Base-by-base conservation (phyloP, 2,329 filamentous ascomycete genomes). In the Sarocladiaceae sp. region DNA sequence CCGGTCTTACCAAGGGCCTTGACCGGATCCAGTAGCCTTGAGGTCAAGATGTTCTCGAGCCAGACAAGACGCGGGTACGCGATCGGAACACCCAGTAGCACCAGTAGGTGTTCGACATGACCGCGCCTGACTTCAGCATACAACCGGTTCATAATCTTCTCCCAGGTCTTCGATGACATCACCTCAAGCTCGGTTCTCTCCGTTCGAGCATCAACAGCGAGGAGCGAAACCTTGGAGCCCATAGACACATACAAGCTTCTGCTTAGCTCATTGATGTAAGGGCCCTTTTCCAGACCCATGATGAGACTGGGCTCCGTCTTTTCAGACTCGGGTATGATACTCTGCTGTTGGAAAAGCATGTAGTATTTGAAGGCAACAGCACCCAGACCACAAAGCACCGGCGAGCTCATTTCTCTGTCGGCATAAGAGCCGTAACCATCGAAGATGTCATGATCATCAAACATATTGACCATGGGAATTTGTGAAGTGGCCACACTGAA, bases 391-490 rank as follows among this genome's bases (percentile, higher is more conserved):
- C 83, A 84, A 60, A 98, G 95, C 0, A 97, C 87, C 1, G 88
- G 85, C 3, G 87, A 88, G 51, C 78, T 80, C 88, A 96, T 97
- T 57, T 95, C 93, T 52, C 87, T 80, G 53, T 96, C 79, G 3
- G 90, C 83, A 61, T 97, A 98, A 0, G 89, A 95, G 6, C 93
- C 93, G 59, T 84, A 98, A 1, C 94, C 93, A 63, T 90, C 85
- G 51, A 90, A 90, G 53, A 90, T 85, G 53, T 93, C 87, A 59
- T 97, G 93, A 55, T 97, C 93, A 62, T 97, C 91, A 73, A 86
- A 96, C 62, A 98, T 90, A 61, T 98, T 98, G 55, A 98, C 80
- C 90, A 96, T 97, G 7, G 93, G 90, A 35, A 98, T 97, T 60
- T 97, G 91, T 2, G 86, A 85, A 54, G 84, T 90, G 4, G 91